phyloP scores from a whole-genome alignment of 345 rosid genomes.

The Arabidopsis arenosa region DNA sequence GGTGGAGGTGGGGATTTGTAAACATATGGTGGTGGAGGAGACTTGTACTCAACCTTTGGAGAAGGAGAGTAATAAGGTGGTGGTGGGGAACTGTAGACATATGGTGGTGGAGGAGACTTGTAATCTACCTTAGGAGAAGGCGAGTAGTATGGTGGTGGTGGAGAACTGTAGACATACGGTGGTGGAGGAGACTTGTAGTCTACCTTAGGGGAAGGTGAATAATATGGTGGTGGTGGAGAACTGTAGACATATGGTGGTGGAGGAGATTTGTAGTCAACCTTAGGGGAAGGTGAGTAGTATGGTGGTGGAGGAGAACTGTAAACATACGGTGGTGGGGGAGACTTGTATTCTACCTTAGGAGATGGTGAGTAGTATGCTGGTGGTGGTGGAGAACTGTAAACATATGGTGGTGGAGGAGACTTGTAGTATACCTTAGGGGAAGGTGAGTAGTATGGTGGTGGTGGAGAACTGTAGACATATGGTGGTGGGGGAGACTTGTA shows the following conservation, averaged over 20 bases:
- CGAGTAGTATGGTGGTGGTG: background rate
- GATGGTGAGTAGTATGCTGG: background rate
- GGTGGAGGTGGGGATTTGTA: slow-evolving; percentile 19
- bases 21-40: slow-evolving; percentile 10
- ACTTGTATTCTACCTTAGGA: background rate
- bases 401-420: background rate
- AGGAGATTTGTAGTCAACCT: background rate
- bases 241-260: slow-evolving; percentile 14
- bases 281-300: background rate
- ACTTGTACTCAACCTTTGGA: background rate
- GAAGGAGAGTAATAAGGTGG: slow-evolving; percentile 6
- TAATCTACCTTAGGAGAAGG: background rate
- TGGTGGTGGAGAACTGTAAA: background rate
- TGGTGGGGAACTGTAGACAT: slow-evolving; percentile 19
- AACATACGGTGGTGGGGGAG: slow-evolving; percentile 8
- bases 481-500: slow-evolving; percentile 10
- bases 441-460: background rate
- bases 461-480: background rate
- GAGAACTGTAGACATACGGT: background rate
- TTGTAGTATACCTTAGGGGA: background rate
- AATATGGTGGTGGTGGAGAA: slow-evolving; percentile 6
- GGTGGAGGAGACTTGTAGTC: slow-evolving; percentile 12
- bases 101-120: slow-evolving; percentile 10
- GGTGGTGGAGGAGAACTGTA: slow-evolving; percentile 5
- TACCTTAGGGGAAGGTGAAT: background rate